Base-by-base conservation (phyloP, 2,329 filamentous ascomycete species). In the Aspergillus pseudoterreus region DNA sequence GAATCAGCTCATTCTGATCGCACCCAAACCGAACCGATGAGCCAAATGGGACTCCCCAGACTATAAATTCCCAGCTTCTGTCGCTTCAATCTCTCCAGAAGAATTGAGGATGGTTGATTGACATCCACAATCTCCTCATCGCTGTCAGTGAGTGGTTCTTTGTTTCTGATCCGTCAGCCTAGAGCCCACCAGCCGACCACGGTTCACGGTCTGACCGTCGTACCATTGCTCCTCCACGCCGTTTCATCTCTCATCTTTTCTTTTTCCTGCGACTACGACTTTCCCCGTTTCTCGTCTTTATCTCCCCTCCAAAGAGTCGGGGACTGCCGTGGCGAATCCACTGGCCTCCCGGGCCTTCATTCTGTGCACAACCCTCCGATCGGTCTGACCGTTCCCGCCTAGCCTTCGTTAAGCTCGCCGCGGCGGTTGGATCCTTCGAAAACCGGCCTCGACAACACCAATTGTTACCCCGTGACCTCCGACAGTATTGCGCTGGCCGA, bases 341-440 rank as follows among this genome's bases (percentile, higher is more conserved):
- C 22, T 51, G 9, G 10, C 9, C 27, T 30, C 8, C 27, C 27
- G 27, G 27, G 27, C 8, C 27, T 11, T 30, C 27, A 30, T 4
- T 30, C 27, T 30, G 27, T 42, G 45, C 48, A 50, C 32, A 38
- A 17, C 35, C 35, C 14, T 38, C 50, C 43, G 33, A 47, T 42
- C 41, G 43, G 43, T 51, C 47, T 48, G 50, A 47, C 47, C 53
- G 46, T 50, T 49, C 35, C 43, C n/a, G 41, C 21, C 36, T 15
- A 17, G 5, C 10, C 19, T 32, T 52, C 51, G 46, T 32, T 45
- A 50, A 43, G 41, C 45, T 38, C 19, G 42, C 22, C 21, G 35
- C 35, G 35, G 35, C 8, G 35, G 15, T 38, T 17, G 5, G 35
- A 38, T 38, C 35, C 35, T 38, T 14, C 8, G n/a, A 15, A 38